Evolutionary conservation across 1,139 yeast species (phyloP).

Genomic region (Zhuliangozyma blackwelliae): DNA sequence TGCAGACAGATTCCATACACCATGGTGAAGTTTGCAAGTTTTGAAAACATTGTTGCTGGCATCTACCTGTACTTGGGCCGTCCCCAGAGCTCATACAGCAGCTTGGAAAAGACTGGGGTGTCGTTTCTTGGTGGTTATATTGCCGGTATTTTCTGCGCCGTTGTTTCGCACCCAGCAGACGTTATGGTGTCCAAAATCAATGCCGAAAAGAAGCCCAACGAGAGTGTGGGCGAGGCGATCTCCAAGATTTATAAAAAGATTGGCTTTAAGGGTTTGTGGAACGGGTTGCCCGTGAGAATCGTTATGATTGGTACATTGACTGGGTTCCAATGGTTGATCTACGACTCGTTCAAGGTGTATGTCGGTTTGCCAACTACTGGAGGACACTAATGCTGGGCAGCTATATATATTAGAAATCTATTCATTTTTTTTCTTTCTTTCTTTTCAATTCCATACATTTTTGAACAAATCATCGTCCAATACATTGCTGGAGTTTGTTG

Average conservation of each 20-base stretch:
- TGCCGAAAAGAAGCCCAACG: constrained; percentile 64
- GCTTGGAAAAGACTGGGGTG: constrained; percentile 80
- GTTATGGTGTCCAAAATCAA: constrained; percentile 93
- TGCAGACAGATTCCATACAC: constrained; percentile 94
- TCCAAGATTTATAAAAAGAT: constrained; percentile 71
- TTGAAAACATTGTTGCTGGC: constrained; percentile 79
- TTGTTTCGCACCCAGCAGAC: constrained; percentile 95
- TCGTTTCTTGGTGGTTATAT: constrained; percentile 92
- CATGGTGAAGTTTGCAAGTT: constrained; percentile 91
- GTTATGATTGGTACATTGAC: constrained; percentile 96
- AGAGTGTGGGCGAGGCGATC: constrained; percentile 63
- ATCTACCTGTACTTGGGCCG: constrained; percentile 55
- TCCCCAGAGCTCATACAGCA: constrained; percentile 35
- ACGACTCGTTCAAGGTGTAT: constrained; percentile 88
- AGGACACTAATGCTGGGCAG: constrained; percentile 39
- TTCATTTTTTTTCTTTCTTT: constrained; percentile 1
- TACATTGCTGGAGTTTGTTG: constrained; percentile 5
- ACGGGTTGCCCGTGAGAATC: constrained; percentile 89
- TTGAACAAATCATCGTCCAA: constrained; percentile 46
- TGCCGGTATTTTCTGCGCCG: constrained; percentile 94
- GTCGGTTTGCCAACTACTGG: constrained; percentile 93
- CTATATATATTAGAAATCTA: neutral
- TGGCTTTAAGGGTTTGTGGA: constrained; percentile 91
- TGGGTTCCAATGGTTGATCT: constrained; percentile 93
- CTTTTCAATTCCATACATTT: constrained; percentile 52